These are phyloP conservation scores for Symbiodinium pilosum DNA, from an alignment of 73 alveolate genomes.

Conservation along the genomic window DNA sequence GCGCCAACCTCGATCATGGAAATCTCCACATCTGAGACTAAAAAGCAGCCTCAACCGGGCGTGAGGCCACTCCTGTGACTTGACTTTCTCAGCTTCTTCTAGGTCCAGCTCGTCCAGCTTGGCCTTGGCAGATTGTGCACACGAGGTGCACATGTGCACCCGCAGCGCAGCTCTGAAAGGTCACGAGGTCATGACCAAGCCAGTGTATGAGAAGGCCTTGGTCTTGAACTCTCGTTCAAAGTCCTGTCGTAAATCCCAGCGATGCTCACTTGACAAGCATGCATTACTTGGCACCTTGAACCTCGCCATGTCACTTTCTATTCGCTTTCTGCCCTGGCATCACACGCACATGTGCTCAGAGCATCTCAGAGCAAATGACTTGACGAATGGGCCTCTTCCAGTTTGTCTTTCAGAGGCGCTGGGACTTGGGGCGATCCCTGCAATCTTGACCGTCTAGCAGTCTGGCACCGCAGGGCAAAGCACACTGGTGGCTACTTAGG, in stretches of 20 bases:
- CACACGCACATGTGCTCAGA: background rate
- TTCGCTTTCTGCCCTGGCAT: constrained; percentile 30
- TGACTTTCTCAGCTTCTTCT: constrained; percentile 61
- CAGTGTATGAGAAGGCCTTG: constrained; percentile 84
- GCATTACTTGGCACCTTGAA: background rate
- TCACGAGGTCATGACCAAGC: background rate
- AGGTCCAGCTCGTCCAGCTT: constrained; percentile 74
- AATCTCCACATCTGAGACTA: too few species aligned
- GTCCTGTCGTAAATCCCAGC: constrained; percentile 10
- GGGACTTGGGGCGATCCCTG: constrained; percentile 25
- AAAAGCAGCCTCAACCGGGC: too few species aligned
- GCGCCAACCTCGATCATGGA: constrained; percentile 48
- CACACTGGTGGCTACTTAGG: background rate
- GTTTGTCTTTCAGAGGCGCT: constrained; percentile 42
- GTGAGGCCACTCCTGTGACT: background rate
- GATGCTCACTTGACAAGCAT: background rate
- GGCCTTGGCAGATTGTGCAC: background rate
- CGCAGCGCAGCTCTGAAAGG: too few species aligned
- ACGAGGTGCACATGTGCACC: background rate
- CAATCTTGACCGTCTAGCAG: background rate
- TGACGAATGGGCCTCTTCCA: constrained; percentile 26
- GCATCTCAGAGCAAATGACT: background rate
- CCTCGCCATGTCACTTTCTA: constrained; percentile 54
- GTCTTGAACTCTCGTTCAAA: constrained; percentile 88
- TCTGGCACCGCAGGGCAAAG: background rate